Conservation (phyloP, 139 green algal species). For the Picochlorum sp. region DNA sequence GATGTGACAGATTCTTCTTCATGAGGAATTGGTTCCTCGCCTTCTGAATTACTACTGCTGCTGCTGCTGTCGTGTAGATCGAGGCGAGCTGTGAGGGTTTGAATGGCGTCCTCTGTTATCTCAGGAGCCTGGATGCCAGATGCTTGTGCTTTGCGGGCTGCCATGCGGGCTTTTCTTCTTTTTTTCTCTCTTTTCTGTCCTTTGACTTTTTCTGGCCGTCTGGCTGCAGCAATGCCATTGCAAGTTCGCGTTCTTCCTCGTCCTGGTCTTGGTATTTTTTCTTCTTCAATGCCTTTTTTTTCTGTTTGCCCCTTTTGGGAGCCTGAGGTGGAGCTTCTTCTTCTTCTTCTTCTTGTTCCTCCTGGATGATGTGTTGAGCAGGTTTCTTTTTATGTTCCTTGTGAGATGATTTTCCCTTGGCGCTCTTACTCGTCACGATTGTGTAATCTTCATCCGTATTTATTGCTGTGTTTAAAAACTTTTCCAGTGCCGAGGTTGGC, state of each 20-base stretch:
- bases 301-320: slow-evolving; percentile 67
- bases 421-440: too few relatives aligned
- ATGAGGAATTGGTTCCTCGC: slow-evolving; percentile 4
- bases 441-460: neutral
- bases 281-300: slow-evolving; percentile 44
- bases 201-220: slow-evolving; percentile 55
- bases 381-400: slow-evolving; percentile 9
- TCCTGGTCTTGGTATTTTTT: slow-evolving; percentile 90
- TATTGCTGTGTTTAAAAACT: slow-evolving; percentile 2
- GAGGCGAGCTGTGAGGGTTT: slow-evolving; percentile 37
- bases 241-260: slow-evolving; percentile 79
- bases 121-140: slow-evolving; percentile 16
- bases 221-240: slow-evolving; percentile 48
- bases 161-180: slow-evolving; percentile 55
- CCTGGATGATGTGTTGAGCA: too few relatives aligned
- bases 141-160: slow-evolving; percentile 23
- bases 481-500: neutral
- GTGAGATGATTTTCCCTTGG: slow-evolving; percentile 12
- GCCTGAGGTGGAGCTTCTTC: slow-evolving; percentile 11
- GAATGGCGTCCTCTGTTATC: slow-evolving; percentile 38
- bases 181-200: slow-evolving; percentile 35
- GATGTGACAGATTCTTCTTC: slow-evolving; percentile 11
- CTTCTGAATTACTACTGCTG: neutral
- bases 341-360: too few relatives aligned
- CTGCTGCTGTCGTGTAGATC: neutral